A percentile compares a stretch with the other conserved stretches of the same genome.
Evolutionary conservation across 129 eudicot species (phyloP).

Genomic region (Scalesia atractyloides): DNA sequence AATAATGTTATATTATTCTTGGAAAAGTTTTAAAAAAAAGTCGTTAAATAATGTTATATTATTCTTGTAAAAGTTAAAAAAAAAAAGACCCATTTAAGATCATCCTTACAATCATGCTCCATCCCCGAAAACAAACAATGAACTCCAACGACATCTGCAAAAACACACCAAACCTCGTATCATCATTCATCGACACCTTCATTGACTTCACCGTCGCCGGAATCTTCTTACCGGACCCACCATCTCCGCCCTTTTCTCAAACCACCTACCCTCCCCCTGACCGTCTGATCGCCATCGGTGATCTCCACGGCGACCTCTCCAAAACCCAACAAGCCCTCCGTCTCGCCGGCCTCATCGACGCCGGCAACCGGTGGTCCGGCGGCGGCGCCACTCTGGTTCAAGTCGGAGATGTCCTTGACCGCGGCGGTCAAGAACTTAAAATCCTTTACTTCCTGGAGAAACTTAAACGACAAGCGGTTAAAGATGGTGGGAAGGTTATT

Average conservation of each 20-base stretch:
- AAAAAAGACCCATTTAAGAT: no score
- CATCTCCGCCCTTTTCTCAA: conserved; percentile 36
- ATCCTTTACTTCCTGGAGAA: conserved; percentile 72
- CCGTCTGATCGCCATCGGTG: conserved; percentile 82
- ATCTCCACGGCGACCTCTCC: conserved; percentile 76
- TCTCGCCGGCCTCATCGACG: conserved; percentile 66
- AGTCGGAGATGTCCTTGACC: conserved; percentile 79
- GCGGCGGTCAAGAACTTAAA: conserved; percentile 71
- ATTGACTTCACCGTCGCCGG: conserved; percentile 82
- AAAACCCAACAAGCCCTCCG: conserved; percentile 68
- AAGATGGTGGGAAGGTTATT: conserved; percentile 51
- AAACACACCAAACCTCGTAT: conserved; percentile 50
- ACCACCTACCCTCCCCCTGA: conserved; percentile 46
- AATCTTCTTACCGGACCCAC: conserved; percentile 48
- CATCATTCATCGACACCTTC: conserved; percentile 84
- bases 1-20: no score
- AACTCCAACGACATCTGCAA: conserved; percentile 35
- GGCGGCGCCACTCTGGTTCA: conserved; percentile 75
- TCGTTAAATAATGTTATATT: no score
- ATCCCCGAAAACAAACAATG: neutral
- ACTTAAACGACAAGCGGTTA: conserved; percentile 56
- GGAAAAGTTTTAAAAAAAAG: no score
- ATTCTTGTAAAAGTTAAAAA: no score
- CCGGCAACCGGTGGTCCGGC: conserved; percentile 61
- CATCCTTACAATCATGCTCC: neutral